Evolutionary conservation across 2,329 filamentous ascomycete species (phyloP).

Genomic region (Dactylellina haptotyla): DNA sequence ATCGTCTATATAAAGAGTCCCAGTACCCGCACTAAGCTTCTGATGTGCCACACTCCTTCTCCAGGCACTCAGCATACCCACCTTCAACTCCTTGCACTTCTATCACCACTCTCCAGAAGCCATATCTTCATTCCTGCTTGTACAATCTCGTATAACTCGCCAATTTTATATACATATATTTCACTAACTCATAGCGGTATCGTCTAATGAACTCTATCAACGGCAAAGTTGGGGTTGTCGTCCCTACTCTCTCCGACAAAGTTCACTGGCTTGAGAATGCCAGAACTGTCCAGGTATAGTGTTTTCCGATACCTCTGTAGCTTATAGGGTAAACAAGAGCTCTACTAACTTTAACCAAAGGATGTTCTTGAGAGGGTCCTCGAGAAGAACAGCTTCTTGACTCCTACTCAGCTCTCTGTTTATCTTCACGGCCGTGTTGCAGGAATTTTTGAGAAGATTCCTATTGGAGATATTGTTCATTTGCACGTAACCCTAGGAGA

Average conservation of each 20-base stretch:
- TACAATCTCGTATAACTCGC: too few species aligned
- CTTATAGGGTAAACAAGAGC: too few species aligned
- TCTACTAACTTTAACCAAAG: background rate
- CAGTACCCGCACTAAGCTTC: too few species aligned
- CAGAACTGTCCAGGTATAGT: constrained; percentile 3
- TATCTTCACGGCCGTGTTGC: constrained; percentile 10
- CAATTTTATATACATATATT: too few species aligned
- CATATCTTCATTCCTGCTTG: too few species aligned
- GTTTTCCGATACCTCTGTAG: too few species aligned
- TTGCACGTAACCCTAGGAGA: too few species aligned
- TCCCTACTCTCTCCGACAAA: constrained; percentile 11
- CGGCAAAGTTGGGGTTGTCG: constrained; percentile 17
- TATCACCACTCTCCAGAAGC: too few species aligned
- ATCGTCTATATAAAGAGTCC: too few species aligned
- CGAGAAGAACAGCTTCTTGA: constrained; percentile 11
- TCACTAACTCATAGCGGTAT: background rate
- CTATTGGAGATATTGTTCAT: constrained; percentile 31
- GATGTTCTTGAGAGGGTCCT: background rate
- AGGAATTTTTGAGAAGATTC: background rate
- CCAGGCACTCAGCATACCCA: too few species aligned
- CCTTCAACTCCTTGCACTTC: too few species aligned
- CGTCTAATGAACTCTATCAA: background rate
- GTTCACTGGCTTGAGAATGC: constrained; percentile 24
- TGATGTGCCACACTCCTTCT: too few species aligned
- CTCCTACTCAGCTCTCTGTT: background rate